phyloP scores from a whole-genome alignment of 1,139 yeast species.

The Lodderomyces parapsilosis region DNA sequence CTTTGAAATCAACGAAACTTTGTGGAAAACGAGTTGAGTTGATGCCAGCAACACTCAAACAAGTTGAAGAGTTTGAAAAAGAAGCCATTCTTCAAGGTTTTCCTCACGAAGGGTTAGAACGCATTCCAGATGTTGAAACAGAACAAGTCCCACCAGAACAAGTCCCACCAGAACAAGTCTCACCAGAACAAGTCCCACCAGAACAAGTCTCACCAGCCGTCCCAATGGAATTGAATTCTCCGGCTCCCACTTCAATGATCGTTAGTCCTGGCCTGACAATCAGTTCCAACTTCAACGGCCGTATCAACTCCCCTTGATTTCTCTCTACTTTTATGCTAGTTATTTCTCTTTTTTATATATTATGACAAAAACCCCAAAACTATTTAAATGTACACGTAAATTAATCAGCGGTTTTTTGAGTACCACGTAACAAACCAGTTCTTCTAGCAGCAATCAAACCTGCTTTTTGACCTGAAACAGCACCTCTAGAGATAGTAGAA shows the following conservation, averaged over 20 bases:
- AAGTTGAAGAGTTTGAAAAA: constrained; percentile 33
- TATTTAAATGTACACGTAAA: constrained; percentile 22
- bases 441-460: constrained; percentile 99
- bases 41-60: constrained; percentile 46
- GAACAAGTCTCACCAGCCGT: not conserved
- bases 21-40: constrained; percentile 35
- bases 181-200: not conserved
- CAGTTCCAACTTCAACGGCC: constrained; percentile 5
- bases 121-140: not conserved
- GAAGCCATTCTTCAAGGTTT: not conserved
- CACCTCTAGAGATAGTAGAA: constrained; percentile 99
- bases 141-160: not conserved
- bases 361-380: constrained; percentile 10
- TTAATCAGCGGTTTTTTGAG: constrained; percentile 90
- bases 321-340: not conserved
- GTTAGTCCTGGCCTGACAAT: constrained; percentile 3
- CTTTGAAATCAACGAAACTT: constrained; percentile 24
- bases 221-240: not conserved
- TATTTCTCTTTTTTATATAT: constrained; percentile 8
- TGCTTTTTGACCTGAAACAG: constrained; percentile 99
- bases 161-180: not conserved
- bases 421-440: constrained; percentile 99
- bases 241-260: constrained; percentile 1
- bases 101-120: too few species aligned
- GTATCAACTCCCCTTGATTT: constrained; percentile 1